Base-by-base conservation (phyloP, 2,329 filamentous ascomycete genomes). In the Ascomycota sp. region DNA sequence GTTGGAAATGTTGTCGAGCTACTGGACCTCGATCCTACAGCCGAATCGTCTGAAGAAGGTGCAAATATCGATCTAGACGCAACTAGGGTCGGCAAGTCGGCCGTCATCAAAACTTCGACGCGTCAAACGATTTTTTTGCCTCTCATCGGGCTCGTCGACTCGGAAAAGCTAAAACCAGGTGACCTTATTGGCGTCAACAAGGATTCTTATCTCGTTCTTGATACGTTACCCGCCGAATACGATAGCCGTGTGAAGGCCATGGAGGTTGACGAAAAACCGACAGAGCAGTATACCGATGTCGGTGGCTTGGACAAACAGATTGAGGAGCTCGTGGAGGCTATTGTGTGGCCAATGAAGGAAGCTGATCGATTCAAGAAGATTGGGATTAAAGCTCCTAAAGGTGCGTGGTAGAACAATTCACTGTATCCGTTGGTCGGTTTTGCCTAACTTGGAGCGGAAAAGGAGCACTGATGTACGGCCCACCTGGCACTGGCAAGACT, bases 311-410 rank as follows among this genome's bases (percentile, higher is more conserved):
- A 94, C 57, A 98, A 98, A 61, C 89, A 98, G 63, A 98, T 98
- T 48, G 86, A 94, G 53, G 91, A 98, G 59, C 68, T 98, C 32
- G 85, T 98, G 7, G 89, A 98, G 60, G 89, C 89, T 32, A 89
- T 98, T 29, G 89, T 98, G 20, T 95, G 86, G 86, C 89, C 89
- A 2, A 98, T 98, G 89, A 95, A 95, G 68, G 86, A 98, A 59
- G 85, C 89, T 2, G 91, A 98, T 44, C 72, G 86, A 13, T 98
- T 98, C 63, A 95, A 94, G 69, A 95, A 94, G 68, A 94, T 98
- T 46, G 89, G 89, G 42, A 98, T 98, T 65, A 98, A 98, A 62
- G 86, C 89, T 25, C 89, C 89, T 10, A 98, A 98, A 61, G 89
- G 89, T 94, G 69, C 36, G 24, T 17, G 15, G 4, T 20, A 19